Evolutionary conservation across 345 rosid genomes (phyloP), one percentile per base, ranked within the genome.

Genomic region (Boechera divaricarpa): DNA sequence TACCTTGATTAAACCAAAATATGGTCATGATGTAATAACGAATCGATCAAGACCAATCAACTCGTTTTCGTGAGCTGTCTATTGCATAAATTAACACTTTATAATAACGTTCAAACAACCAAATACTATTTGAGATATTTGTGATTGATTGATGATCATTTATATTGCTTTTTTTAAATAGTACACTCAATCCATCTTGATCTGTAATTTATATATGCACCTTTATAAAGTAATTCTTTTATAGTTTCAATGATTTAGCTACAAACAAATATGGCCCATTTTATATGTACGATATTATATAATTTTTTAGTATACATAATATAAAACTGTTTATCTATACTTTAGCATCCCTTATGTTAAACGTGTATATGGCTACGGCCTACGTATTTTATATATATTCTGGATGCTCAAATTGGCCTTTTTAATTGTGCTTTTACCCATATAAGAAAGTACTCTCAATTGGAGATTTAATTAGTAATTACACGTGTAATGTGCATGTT

Each of bases 341-440:
- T 44, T 63, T 38, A 36, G 5, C 36, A 35, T 36, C 56, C 42
- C 52, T 63, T 70, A 55, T 70, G 76, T 55, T 45, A 70, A 77
- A 77, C 80, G 80, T 77, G 71, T 70, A 36, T 28, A 3, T 13
- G 6, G 29, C 51, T 52, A 54, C 65, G 4, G 26, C 1, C 55
- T 48, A 38, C 60, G 33, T 53, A 41, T 31, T 60, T 69, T 51
- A 39, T 68, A 18, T 38, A 45, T 39, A 68, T 59, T 38, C 49
- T 39, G 51, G 74, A 10, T 75, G 31, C 51, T 66, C 31, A 18
- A 16, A 9, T 15, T 44, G 10, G 4, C 18, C 24, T 15, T 18
- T 6, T 5, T 0, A 4, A 1, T 18, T 36, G 13, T 11, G 18
- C 9, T 16, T 29, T 38, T 29, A 15, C 16, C 18, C 39, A 26